Conservation (phyloP, 1,284 basidiomycete species). For the Salmacisia buchloeana region DNA sequence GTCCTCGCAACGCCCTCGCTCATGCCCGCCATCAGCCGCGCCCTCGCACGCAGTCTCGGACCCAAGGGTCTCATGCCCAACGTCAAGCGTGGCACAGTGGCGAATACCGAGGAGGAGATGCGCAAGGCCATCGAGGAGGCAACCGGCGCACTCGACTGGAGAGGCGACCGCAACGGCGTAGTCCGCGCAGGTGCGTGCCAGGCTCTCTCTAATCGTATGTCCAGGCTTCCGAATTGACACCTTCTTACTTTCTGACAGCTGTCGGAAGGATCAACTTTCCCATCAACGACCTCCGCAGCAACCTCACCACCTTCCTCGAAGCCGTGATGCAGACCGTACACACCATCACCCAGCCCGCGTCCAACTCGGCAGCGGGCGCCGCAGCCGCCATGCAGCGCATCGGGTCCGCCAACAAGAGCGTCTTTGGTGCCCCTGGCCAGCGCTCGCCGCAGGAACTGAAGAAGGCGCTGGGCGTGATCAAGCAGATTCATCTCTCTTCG, state of each 20-base stretch:
- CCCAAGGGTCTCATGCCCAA: slow-evolving; percentile 94
- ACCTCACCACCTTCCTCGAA: slow-evolving; percentile 70
- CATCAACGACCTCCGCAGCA: slow-evolving; percentile 68
- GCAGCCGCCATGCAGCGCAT: neutral
- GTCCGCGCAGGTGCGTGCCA: slow-evolving; percentile 62
- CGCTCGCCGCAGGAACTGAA: neutral
- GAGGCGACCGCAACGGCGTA: slow-evolving; percentile 77
- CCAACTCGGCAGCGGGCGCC: slow-evolving; percentile 10
- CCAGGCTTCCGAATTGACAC: neutral
- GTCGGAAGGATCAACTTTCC: slow-evolving; percentile 60
- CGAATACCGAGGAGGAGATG: slow-evolving; percentile 64
- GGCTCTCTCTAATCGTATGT: neutral
- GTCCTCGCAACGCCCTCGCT: slow-evolving; percentile 77
- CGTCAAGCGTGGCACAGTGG: slow-evolving; percentile 85
- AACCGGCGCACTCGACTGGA: slow-evolving; percentile 82
- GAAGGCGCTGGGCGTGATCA: slow-evolving; percentile 30
- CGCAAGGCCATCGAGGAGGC: slow-evolving; percentile 66
- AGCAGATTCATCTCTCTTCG: slow-evolving; percentile 72
- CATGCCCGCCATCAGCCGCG: slow-evolving; percentile 63
- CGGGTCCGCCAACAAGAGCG: neutral
- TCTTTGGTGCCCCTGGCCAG: neutral
- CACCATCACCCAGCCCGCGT: slow-evolving; percentile 18
- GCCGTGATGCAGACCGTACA: slow-evolving; percentile 57
- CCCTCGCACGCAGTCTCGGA: slow-evolving; percentile 81
- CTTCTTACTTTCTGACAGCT: slow-evolving; percentile 30